Percentiles rank a stretch among this genome's conserved stretches.
Evolutionary conservation across 1,284 basidiomycete species (phyloP).

Genomic region (Cutaneotrichosporon sp.): DNA sequence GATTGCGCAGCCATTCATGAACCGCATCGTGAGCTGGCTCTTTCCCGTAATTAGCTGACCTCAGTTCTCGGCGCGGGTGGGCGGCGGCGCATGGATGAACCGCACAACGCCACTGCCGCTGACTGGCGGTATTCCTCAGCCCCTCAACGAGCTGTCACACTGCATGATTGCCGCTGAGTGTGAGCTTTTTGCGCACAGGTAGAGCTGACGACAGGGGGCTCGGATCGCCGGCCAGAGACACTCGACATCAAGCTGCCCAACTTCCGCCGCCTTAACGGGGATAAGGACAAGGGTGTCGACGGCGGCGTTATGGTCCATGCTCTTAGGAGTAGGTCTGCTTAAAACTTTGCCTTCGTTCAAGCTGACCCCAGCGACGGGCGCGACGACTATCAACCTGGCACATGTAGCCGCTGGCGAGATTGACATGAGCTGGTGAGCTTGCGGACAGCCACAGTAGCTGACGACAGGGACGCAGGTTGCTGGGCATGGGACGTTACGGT

Average conservation of each 20-base stretch:
- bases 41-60: not conserved
- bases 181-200: slow-evolving; percentile 6
- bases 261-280: slow-evolving; percentile 70
- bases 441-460: not conserved
- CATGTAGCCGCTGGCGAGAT: slow-evolving; percentile 77
- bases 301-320: slow-evolving; percentile 83
- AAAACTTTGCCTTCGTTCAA: no score
- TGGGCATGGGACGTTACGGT: slow-evolving; percentile 67
- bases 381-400: slow-evolving; percentile 72
- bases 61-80: slow-evolving; percentile 71
- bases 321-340: slow-evolving; percentile 55
- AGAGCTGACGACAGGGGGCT: slow-evolving; percentile 58
- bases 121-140: slow-evolving; percentile 67
- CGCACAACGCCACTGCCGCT: slow-evolving; percentile 58
- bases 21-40: slow-evolving; percentile 58
- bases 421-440: slow-evolving; percentile 61
- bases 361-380: slow-evolving; percentile 55
- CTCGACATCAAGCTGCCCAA: slow-evolving; percentile 63
- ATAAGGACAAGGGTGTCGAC: slow-evolving; percentile 61
- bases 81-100: slow-evolving; percentile 73
- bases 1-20: slow-evolving; percentile 82
- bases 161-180: slow-evolving; percentile 82
- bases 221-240: slow-evolving; percentile 61
- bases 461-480: slow-evolving; percentile 49
- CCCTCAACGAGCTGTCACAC: slow-evolving; percentile 66